Conservation (phyloP, 2,329 filamentous ascomycete species). For the Botrytis porri region DNA sequence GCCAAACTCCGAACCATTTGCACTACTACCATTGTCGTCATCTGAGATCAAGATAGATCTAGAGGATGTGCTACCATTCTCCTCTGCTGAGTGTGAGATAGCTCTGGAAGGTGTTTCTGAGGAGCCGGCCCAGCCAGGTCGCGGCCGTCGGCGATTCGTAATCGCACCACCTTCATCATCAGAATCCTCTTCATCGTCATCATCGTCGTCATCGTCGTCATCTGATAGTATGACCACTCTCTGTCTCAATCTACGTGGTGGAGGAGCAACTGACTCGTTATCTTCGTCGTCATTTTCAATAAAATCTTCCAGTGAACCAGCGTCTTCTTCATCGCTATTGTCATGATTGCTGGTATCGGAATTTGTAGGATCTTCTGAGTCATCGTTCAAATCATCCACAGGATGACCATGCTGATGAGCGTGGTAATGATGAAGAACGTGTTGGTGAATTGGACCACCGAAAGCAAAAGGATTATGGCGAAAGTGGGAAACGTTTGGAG, state of each 20-base stretch:
- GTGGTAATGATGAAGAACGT: slow-evolving; percentile 17
- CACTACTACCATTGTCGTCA: slow-evolving; percentile 24
- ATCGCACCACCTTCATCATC: slow-evolving; percentile 37
- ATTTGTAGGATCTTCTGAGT: slow-evolving; percentile 15
- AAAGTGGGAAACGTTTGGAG: not conserved
- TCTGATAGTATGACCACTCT: slow-evolving; percentile 32
- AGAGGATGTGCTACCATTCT: slow-evolving; percentile 25
- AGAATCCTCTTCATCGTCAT: not conserved
- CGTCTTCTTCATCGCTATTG: slow-evolving; percentile 31
- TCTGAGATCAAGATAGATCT: slow-evolving; percentile 26
- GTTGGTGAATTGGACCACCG: not conserved
- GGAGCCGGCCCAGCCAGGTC: slow-evolving; percentile 17
- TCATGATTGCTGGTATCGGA: slow-evolving; percentile 18
- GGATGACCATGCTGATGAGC: slow-evolving; percentile 8
- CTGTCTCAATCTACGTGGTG: not conserved
- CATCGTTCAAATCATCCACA: slow-evolving; percentile 13
- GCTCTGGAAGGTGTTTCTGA: slow-evolving; percentile 26
- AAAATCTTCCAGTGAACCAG: slow-evolving; percentile 34
- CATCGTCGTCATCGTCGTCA: slow-evolving; percentile 22
- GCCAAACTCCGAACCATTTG: slow-evolving; percentile 34
- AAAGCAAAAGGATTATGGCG: not conserved
- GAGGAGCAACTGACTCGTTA: slow-evolving; percentile 18
- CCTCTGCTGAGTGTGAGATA: slow-evolving; percentile 24
- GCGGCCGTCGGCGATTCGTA: slow-evolving; percentile 29
- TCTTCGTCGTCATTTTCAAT: slow-evolving; percentile 33